Base-by-base conservation (phyloP, 805 yeast genomes). In the Yamadazyma endophytica region DNA sequence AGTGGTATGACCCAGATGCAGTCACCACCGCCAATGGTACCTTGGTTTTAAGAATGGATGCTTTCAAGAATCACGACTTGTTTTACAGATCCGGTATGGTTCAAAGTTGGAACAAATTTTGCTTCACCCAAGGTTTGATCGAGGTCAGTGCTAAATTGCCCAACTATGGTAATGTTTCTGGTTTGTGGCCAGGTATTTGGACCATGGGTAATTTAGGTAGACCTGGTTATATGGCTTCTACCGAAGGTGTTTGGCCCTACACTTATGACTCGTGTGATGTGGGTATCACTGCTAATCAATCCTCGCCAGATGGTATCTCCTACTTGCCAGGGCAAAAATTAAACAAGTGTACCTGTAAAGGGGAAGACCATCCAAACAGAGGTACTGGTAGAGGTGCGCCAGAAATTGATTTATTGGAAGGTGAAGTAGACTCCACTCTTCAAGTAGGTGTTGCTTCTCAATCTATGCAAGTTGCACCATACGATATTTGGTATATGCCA, bases 401-500 rank as follows among this genome's bases (percentile, higher is more conserved):
- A 7, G 97, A 88, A 68, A 86, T 90, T 46, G 97, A 90, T 75
- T 77, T 80, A 26, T 55, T 90, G 31, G 97, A 90, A 73, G 96
- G 82, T 42, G 88, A 86, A 44, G 74, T 77, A 16, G 79, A 77
- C 40, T 67, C 81, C 2, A 64, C 55, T 9, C 33, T 67, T 13
- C 39, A 44, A 24, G 51, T 62, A 42, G 92, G 92, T 46, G 74
- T 81, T 25, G 96, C 89, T 1, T 86, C 97, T 4, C 98, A 90
- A 59, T 87, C 97, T 3, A 59, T 82, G 51, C 97, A 90, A 67
- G 63, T 87, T 40, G 97, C 97, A 12, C 97, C 97, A 7, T 77
- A 77, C 53, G 97, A 90, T 58, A 80, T 88, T 42, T 90, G 97
- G 97, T 90, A 85, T 54, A 71, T 74, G 52, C 96, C 96, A 4